Conservation (phyloP, 2,329 filamentous ascomycete species). For the Dothideomycetes sp. region DNA sequence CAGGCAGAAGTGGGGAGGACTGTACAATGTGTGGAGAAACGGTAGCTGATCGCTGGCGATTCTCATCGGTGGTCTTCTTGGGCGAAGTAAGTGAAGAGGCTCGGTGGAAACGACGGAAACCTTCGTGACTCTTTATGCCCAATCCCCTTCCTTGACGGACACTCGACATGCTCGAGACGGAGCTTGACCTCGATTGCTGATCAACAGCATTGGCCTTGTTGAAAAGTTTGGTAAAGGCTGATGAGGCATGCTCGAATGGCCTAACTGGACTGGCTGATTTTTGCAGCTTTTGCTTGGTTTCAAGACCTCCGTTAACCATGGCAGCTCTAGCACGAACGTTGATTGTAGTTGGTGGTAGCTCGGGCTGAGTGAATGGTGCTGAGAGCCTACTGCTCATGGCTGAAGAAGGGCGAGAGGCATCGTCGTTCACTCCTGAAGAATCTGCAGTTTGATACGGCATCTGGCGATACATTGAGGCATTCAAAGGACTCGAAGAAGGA, state of each 20-base stretch:
- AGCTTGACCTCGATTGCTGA: constrained; percentile 7
- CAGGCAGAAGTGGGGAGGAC: not conserved
- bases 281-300: constrained; percentile 20
- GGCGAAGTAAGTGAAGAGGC: not conserved
- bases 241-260: constrained; percentile 31
- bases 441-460: too few species aligned
- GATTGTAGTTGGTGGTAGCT: not conserved
- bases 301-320: constrained; percentile 15
- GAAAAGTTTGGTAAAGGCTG: constrained; percentile 30
- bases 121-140: constrained; percentile 7
- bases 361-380: too few species aligned
- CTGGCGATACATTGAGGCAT: too few species aligned
- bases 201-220: constrained; percentile 20
- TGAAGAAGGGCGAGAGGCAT: too few species aligned
- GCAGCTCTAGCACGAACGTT: constrained; percentile 14
- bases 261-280: constrained; percentile 26
- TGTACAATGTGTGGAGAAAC: not conserved
- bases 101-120: constrained; percentile 10
- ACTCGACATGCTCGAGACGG: constrained; percentile 8
- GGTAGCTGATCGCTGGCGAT: not conserved
- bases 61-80: not conserved
- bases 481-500: too few species aligned
- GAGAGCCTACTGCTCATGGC: too few species aligned
- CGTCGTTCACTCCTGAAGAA: too few species aligned
- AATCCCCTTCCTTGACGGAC: constrained; percentile 2